Base-by-base conservation (phyloP, 805 yeast genomes). In the Lipomyces spencermartinsiae region DNA sequence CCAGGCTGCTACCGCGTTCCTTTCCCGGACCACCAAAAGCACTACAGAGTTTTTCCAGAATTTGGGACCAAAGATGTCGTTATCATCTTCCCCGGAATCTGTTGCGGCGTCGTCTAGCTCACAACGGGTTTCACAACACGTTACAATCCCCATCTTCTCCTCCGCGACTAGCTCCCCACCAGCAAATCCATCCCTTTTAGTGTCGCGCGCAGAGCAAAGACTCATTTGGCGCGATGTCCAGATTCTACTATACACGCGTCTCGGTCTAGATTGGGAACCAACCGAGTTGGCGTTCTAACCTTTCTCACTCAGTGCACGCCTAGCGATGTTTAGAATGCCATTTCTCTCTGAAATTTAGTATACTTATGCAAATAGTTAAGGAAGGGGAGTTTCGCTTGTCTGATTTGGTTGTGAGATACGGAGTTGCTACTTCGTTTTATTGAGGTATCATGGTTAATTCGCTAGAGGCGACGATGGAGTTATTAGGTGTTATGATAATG, bases 211-310 rank as follows among this genome's bases (percentile, higher is more conserved):
- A 49, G 89, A 88, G 72, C 88, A 87, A 76, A 83, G 84, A 58
- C 75, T 77, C 62, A 78, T 89, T 25, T 89, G 93, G 93, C 83
- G 83, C 14, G 86, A 84, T 53, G 89, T 89, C 37, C 93, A 90
- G 76, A 76, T 83, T 9, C 81, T 80, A 59, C 87, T 89, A 33
- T 88, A 88, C 74, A 79, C 80, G 65, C 80, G 88, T 62, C 75
- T 89, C 63, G 90, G 89, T 0, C 77, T 89, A 58, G 86, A 86
- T 73, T 87, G 90, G 89, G 81, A 74, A 37, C 77, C 79, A 5
- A 79, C 76, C 55, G 75, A 74, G 64, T 63, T 78, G 35, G 70
- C 58, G 16, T 33, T 53, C n/a, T 57, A 19, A 16, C 5, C n/a
- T 43, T 43, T 43, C 8, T 43, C 6, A 37, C 29, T 25, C 29